Evolutionary conservation across 164 flowering plant genomes (phyloP).

Genomic region (Cinnamomum chago): DNA sequence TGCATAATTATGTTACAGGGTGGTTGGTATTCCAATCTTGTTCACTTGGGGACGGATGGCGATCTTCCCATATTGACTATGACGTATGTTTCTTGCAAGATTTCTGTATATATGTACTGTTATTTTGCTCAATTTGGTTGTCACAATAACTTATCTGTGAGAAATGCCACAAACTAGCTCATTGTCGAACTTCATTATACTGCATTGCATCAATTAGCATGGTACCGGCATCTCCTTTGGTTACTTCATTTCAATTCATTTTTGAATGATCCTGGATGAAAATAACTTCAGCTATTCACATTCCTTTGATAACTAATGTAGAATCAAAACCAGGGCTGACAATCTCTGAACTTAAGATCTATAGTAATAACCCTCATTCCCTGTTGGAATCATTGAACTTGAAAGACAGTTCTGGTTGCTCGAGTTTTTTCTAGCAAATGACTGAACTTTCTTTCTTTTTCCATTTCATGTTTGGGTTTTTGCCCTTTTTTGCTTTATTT

Average conservation of each 20-base stretch:
- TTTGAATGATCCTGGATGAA: no score
- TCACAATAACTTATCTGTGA: not conserved
- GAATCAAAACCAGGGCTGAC: not conserved
- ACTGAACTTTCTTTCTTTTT: no score
- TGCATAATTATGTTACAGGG: constrained; percentile 38
- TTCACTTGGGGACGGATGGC: constrained; percentile 68
- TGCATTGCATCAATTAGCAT: not conserved
- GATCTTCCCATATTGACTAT: constrained; percentile 76
- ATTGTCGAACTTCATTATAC: not conserved
- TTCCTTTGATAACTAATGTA: not conserved
- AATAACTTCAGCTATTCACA: not conserved
- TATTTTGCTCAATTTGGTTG: not conserved
- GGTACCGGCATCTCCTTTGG: no score
- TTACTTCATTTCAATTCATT: not conserved
- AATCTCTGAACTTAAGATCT: no score
- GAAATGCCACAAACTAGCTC: not conserved
- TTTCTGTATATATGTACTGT: not conserved
- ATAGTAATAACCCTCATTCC: no score
- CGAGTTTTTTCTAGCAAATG: no score
- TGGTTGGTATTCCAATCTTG: constrained; percentile 76
- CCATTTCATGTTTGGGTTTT: no score
- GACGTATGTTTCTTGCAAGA: constrained; percentile 51
- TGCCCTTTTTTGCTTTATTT: no score
- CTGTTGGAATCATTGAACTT: no score
- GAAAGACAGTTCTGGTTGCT: no score